phyloP scores from a whole-genome alignment of 1,284 basidiomycete genomes.

The Porogramme epimiltina region DNA sequence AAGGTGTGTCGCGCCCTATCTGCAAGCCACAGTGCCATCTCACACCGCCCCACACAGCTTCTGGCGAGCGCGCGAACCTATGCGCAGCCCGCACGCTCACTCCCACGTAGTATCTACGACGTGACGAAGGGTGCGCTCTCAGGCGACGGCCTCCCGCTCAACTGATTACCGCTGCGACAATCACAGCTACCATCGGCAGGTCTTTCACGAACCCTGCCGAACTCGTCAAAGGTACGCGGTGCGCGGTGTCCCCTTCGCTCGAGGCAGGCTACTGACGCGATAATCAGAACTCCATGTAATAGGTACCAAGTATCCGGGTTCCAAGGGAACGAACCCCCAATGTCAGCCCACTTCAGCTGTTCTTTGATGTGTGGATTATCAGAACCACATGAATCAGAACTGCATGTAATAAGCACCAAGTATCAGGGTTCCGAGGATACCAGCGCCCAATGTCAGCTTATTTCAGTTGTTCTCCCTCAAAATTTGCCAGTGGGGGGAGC shows the following conservation, averaged over 20 bases:
- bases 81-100: too few species aligned
- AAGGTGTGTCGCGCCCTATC: constrained; percentile 23
- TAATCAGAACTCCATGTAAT: too few species aligned
- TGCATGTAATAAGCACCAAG: too few species aligned
- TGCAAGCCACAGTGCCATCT: not conserved
- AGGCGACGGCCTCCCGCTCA: constrained; percentile 36
- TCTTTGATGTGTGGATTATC: too few species aligned
- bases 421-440: too few species aligned
- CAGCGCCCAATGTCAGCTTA: too few species aligned
- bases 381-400: too few species aligned
- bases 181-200: constrained; percentile 39
- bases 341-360: too few species aligned
- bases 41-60: constrained; percentile 20
- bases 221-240: constrained; percentile 40
- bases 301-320: too few species aligned
- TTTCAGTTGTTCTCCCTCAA: too few species aligned
- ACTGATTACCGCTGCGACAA: constrained; percentile 37
- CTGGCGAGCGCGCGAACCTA: constrained; percentile 10
- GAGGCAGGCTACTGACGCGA: not conserved
- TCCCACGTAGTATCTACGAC: constrained; percentile 22
- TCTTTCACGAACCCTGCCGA: constrained; percentile 42
- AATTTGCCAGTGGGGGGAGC: too few species aligned
- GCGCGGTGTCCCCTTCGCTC: not conserved
- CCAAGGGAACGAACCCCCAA: too few species aligned
- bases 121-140: constrained; percentile 30